Conservation (phyloP, 371 early-diverging fungal genomes). For the Funneliformis caledonium region DNA sequence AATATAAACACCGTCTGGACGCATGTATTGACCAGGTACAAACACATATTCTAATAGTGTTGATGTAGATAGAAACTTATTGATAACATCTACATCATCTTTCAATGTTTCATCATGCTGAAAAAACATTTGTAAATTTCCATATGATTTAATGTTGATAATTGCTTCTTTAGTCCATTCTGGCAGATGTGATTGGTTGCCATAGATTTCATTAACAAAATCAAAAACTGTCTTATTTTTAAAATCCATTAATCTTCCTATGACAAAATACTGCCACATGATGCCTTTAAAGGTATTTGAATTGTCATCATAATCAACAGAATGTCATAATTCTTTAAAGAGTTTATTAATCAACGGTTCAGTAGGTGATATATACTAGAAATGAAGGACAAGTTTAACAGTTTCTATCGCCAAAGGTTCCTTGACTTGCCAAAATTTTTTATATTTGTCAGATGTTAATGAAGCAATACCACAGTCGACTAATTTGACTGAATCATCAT, state of each 20-base stretch:
- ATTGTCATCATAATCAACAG: background rate
- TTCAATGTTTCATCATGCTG: background rate
- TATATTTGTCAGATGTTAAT: background rate
- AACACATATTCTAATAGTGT: background rate
- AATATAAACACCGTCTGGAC: background rate
- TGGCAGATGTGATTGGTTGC: background rate
- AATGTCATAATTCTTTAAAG: background rate
- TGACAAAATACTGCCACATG: background rate
- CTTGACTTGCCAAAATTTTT: background rate
- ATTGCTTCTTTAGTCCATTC: background rate
- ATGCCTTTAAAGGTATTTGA: constrained; percentile 12
- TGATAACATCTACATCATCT: background rate
- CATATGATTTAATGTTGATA: background rate
- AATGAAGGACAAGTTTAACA: background rate
- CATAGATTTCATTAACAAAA: background rate
- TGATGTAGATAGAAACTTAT: background rate
- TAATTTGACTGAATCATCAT: background rate
- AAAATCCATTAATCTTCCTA: background rate
- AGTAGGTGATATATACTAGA: background rate
- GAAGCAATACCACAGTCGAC: constrained; percentile 13
- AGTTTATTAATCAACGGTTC: background rate
- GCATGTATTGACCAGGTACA: background rate
- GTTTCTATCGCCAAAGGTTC: background rate
- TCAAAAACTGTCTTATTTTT: background rate
- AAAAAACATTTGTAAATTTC: constrained; percentile 1